Evolutionary conservation across 495 filamentous ascomycete genomes (phyloP), one percentile per base, ranked within the genome.

Genomic region (Cairneyella variabilis): DNA sequence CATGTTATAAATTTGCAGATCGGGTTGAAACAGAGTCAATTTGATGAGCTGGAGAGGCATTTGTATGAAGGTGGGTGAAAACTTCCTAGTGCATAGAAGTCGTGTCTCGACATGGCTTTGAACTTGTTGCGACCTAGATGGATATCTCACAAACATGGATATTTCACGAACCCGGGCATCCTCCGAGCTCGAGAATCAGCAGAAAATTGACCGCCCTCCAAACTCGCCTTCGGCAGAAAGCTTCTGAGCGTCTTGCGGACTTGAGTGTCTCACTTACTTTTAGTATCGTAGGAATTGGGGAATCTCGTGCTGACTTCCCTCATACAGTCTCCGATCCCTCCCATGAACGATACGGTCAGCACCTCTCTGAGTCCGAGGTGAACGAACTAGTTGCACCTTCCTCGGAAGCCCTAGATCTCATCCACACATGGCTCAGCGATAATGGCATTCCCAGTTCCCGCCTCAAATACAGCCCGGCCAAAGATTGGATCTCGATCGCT

Each of bases 11-110:
- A 77, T 5, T 69, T 83, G 21, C 70, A 75, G 22, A 79, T 83
- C 51, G 79, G 74, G 12, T 53, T 83, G 54, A 71, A 66, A 18
- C 79, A 83, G 59, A 66, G 65, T 21, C 77, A 80, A 39, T 48
- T 80, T 17, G 72, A 77, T 28, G 61, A 67, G 27, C 71, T 72
- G 1, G 71, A 79, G 57, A 72, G 77, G 7, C 70, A 75, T 39
- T 63, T 83, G 3, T 54, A 79, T 76, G 75, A 67, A 73, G 51
- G 66, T 80, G 42, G 36, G 44, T n/a, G n/a, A n/a, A n/a, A n/a
- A n/a, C n/a, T n/a, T 40, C 1, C 22, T 3, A 32, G 14, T 18
- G 11, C 32, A 21, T 7, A 9, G 8, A 17, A 14, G 17, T 42
- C 8, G 8, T 12, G 10, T 8, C 11, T 8, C 16, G 17, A 39